Base-by-base conservation (phyloP, 805 yeast species). In the Torulaspora indica region DNA sequence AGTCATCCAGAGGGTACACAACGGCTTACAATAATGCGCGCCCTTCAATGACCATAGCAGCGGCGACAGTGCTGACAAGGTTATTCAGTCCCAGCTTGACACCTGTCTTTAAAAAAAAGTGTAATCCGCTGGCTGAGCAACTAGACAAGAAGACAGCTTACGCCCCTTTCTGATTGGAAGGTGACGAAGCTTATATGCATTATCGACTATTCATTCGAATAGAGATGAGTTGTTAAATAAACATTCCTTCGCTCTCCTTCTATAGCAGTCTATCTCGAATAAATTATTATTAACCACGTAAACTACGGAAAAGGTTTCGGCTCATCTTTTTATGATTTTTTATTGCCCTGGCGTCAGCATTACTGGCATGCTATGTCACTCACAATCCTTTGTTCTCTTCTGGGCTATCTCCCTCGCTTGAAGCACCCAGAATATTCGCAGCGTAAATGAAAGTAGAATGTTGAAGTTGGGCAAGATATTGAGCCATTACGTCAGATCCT, bases 401-500 rank as follows among this genome's bases (percentile, higher is more conserved):
- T 29, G 51, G 52, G 36, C 40, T 34, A 12, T 60, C 64, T 27
- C 46, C 49, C 10, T 68, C 73, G 29, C 70, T 74, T 38, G 76
- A 65, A 23, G 73, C 76, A 43, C 76, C 80, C 51, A 79, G 63
- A 27, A 79, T 79, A 53, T 69, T 69, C 2, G 73, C 72, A 54
- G 81, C 67, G 59, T 78, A 80, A 46, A 77, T 60, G 56, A 76
- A 63, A 36, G 73, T 73, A 8, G 82, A 82, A 47, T 79, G 82
- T 53, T 81, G 85, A 5, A 82, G 69, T 58, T 79, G 84, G n/a
- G 86, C 85, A 53, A 83, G 68, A 57, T 82, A 83, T 57, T 82
- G 88, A 0, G 87, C 82, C 87, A 83, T 81, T 9, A 83, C 86
- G 53, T 80, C 84, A 0, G 85, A 79, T 2, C 89, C 88, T 5